Base-by-base conservation (phyloP, 441 rosid genomes). In the Breynia disticha region DNA sequence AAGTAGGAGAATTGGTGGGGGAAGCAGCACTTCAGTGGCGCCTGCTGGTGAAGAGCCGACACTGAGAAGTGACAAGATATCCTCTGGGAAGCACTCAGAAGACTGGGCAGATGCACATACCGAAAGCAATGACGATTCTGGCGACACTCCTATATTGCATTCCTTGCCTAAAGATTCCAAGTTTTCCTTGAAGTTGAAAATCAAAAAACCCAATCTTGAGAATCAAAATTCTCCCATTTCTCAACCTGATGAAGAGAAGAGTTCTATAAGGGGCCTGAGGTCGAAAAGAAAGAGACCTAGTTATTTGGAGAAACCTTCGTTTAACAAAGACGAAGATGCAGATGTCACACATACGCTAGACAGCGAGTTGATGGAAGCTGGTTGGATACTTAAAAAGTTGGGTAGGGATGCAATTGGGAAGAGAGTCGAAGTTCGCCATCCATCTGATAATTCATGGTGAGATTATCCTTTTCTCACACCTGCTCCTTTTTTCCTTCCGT, bases 341-440 rank as follows among this genome's bases (percentile, higher is more conserved):
- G 87, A 72, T 70, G 66, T 57, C 46, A 52, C 72, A 0, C 64
- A 67, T 50, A 68, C 79, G 54, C 83, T 71, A 49, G 95, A 84
- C 70, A 68, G 69, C 66, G 96, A 84, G 70, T 86, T 87, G 71
- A 82, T 83, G 86, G 95, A 83, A 71, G 98, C 98, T 58, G 83
- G 82, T 74, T 87, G 99, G 97, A 83, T 93, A 69, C 68, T 93
- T 64, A 86, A 86, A 72, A 89, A 78, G 66, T 66, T 93, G 70
- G 99, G 98, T 56, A 83, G 79, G 67, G 96, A 91, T 65, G 90
- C 96, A 3, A 71, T 79, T 67, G 98, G 96, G 15, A 91, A 86
- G 79, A 74, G 79, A 63, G 95, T 87, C 56, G 89, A 86, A 76
- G 82, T 90, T 70, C 97, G 86, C 57, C 85, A 89, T 49, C 76